Conservation (phyloP, 441 rosid species). For the Erodium trifolium region DNA sequence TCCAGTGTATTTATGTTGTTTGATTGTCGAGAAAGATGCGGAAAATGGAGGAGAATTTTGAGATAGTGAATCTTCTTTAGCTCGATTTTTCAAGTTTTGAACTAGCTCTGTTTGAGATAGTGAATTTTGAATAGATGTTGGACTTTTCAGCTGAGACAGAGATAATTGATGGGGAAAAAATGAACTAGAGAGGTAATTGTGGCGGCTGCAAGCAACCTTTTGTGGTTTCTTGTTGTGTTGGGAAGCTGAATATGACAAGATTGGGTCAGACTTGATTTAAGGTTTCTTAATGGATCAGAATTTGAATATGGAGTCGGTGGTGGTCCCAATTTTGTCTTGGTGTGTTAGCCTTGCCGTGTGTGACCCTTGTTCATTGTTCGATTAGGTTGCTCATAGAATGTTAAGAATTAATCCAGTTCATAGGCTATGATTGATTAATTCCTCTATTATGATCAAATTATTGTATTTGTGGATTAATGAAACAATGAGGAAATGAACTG, state of each 20-base stretch:
- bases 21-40: not conserved
- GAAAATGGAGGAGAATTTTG: not conserved
- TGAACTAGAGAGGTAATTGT: not conserved
- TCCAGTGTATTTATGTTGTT: not conserved
- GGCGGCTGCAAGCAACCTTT: not conserved
- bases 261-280: not conserved
- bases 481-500: not conserved
- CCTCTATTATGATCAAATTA: not conserved
- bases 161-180: too few relatives aligned
- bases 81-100: not conserved
- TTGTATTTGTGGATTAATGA: not conserved
- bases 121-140: not conserved
- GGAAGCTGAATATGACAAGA: not conserved
- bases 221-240: not conserved
- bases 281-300: not conserved
- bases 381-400: not conserved
- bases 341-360: too few relatives aligned
- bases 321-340: slow-evolving; percentile 1
- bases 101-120: not conserved
- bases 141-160: not conserved
- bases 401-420: not conserved
- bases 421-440: not conserved
- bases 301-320: not conserved
- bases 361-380: not conserved
- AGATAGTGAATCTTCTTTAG: not conserved